phyloP scores from a whole-genome alignment of 176 grass and related monocot genomes.

The Miscanthus lutarioriparius region DNA sequence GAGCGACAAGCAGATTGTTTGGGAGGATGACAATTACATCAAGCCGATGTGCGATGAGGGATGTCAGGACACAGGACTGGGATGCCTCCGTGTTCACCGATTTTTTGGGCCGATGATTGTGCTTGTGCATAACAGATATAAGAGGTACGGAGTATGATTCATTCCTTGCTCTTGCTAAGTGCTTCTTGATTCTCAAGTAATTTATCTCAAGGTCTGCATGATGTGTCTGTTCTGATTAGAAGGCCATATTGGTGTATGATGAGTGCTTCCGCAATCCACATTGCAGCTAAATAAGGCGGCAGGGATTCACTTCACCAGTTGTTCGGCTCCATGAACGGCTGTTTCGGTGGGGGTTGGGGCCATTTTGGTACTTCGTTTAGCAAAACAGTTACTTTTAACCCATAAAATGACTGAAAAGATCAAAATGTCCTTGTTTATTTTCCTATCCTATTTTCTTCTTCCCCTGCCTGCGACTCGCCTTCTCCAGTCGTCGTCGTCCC shows the following conservation, averaged over 20 bases:
- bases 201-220: background rate
- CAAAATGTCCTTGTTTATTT: too few species aligned
- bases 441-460: too few species aligned
- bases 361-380: too few species aligned
- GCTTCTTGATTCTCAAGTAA: background rate
- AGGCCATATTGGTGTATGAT: background rate
- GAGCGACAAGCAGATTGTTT: conserved; percentile 65
- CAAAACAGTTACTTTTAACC: too few species aligned
- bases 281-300: background rate
- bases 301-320: too few species aligned
- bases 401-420: too few species aligned
- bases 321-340: too few species aligned
- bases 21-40: conserved; percentile 92
- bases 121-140: conserved; percentile 88
- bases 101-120: conserved; percentile 85
- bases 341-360: too few species aligned
- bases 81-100: conserved; percentile 77
- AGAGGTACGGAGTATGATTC: conserved; percentile 45
- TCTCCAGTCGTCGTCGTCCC: too few species aligned
- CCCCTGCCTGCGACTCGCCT: too few species aligned
- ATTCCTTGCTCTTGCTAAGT: background rate
- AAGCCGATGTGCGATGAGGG: conserved; percentile 62
- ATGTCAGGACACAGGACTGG: conserved; percentile 78
- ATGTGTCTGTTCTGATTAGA: background rate
- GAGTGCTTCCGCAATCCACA: background rate